Conservation (phyloP, 2,329 filamentous ascomycete species). For the Rhinocladiella similis region DNA sequence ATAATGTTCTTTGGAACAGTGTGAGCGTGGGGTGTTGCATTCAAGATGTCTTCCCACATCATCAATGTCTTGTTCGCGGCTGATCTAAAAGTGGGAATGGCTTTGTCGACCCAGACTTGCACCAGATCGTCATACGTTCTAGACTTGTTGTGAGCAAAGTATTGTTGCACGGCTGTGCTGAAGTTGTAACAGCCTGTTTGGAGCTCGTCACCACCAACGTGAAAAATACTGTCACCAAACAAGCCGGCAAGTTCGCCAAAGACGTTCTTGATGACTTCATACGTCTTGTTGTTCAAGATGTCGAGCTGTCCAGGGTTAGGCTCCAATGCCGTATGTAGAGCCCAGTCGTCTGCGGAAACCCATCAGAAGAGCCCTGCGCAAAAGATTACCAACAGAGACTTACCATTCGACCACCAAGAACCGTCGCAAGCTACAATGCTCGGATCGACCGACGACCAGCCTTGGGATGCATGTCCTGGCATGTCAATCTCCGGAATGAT, state of each 20-base stretch:
- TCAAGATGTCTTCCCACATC: conserved; percentile 59
- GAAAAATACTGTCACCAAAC: conserved; percentile 56
- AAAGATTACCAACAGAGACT: not conserved
- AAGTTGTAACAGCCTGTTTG: conserved; percentile 60
- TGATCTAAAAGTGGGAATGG: conserved; percentile 52
- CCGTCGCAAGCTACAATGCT: conserved; percentile 57
- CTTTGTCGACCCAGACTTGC: conserved; percentile 56
- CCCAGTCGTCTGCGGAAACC: conserved; percentile 42
- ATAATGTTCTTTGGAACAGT: conserved; percentile 51
- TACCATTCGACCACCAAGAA: conserved; percentile 61
- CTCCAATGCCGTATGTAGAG: conserved; percentile 56
- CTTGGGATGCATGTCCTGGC: conserved; percentile 58
- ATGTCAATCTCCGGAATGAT: conserved; percentile 64
- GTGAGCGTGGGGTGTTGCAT: conserved; percentile 46
- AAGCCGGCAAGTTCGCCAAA: conserved; percentile 54
- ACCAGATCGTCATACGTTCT: conserved; percentile 53
- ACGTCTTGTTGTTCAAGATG: conserved; percentile 57
- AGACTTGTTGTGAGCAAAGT: conserved; percentile 52
- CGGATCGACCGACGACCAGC: conserved; percentile 58
- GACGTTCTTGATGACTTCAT: conserved; percentile 54
- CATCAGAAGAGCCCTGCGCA: not conserved
- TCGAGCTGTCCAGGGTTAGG: conserved; percentile 60
- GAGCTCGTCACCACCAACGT: conserved; percentile 58
- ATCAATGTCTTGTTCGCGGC: conserved; percentile 52
- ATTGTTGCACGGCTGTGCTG: conserved; percentile 50